These are phyloP conservation scores for Trichaptum fuscoviolaceum DNA, from an alignment of 768 basidiomycete species.

Conservation along the genomic window DNA sequence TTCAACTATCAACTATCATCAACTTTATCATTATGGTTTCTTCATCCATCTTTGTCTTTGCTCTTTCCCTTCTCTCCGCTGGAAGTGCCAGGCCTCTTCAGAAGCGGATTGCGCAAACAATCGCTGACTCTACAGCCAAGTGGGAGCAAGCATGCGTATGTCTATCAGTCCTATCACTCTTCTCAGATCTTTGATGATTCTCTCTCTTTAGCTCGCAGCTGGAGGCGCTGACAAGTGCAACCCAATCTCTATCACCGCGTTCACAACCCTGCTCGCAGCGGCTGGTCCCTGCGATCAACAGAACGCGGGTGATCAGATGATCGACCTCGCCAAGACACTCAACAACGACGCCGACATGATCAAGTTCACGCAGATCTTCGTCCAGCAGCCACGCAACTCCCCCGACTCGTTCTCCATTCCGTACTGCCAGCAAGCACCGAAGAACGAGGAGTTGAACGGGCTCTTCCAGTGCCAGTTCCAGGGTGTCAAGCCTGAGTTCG, in stretches of 20 bases:
- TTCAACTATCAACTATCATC: background rate
- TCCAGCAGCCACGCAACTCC: slow-evolving; percentile 23
- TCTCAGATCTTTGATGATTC: background rate
- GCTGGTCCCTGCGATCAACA: slow-evolving; percentile 37
- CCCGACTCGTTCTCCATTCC: slow-evolving; percentile 40
- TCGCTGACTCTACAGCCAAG: slow-evolving; percentile 31
- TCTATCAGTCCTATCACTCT: slow-evolving; percentile 3
- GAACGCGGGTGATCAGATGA: slow-evolving; percentile 43
- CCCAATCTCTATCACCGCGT: slow-evolving; percentile 9
- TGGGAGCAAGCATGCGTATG: slow-evolving; percentile 48
- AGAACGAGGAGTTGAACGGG: slow-evolving; percentile 47
- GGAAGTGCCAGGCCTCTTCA: slow-evolving; percentile 32
- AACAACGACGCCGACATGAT: slow-evolving; percentile 15
- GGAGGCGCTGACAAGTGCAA: slow-evolving; percentile 14
- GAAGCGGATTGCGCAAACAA: slow-evolving; percentile 46
- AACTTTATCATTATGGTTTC: background rate
- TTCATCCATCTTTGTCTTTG: slow-evolving; percentile 17
- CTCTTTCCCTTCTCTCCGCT: slow-evolving; percentile 21
- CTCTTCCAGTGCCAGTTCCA: slow-evolving; percentile 57
- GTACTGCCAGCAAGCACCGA: slow-evolving; percentile 49
- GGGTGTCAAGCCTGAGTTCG: slow-evolving; percentile 41
- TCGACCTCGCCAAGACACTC: slow-evolving; percentile 36
- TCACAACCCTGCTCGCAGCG: slow-evolving; percentile 14
- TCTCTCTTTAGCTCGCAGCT: slow-evolving; percentile 6
- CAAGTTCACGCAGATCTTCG: slow-evolving; percentile 17